Conservation (phyloP, 2,329 filamentous ascomycete genomes). For the Aspergillus phoenicis region DNA sequence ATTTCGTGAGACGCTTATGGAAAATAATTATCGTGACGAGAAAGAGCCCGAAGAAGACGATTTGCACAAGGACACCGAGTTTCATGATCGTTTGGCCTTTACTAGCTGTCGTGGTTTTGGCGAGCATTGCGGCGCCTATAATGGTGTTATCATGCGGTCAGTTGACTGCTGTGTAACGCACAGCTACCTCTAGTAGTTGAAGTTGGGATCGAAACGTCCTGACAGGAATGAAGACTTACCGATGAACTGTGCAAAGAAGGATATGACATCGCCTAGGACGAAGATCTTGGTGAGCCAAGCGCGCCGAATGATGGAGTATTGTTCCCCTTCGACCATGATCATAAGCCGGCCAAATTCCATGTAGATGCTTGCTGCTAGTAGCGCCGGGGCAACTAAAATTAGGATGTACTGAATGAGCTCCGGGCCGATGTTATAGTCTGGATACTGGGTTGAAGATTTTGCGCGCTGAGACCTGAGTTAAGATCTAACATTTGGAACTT, state of each 20-base stretch:
- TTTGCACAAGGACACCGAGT: conserved; percentile 21
- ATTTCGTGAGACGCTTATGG: too few relatives aligned
- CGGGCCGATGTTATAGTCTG: not conserved
- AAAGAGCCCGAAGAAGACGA: conserved; percentile 31
- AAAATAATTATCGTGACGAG: too few relatives aligned
- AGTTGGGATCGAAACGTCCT: too few relatives aligned
- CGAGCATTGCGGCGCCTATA: too few relatives aligned
- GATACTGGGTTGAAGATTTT: not conserved
- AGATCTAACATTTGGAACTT: too few relatives aligned
- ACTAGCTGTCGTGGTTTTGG: too few relatives aligned
- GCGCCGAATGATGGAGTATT: conserved; percentile 46
- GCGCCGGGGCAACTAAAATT: conserved; percentile 50
- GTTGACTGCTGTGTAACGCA: too few relatives aligned
- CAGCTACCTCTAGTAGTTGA: too few relatives aligned
- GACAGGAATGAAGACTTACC: too few relatives aligned
- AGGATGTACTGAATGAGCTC: not conserved
- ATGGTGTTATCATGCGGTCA: too few relatives aligned
- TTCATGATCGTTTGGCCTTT: conserved; percentile 10
- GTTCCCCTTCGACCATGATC: conserved; percentile 43
- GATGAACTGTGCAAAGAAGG: conserved; percentile 47
- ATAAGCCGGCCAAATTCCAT: conserved; percentile 53
- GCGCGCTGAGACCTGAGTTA: not conserved
- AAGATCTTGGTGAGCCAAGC: conserved; percentile 53
- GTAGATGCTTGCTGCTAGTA: conserved; percentile 55
- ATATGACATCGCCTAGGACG: conserved; percentile 52